Evolutionary conservation across 1,139 yeast species (phyloP), one percentile per base, ranked within the genome.

Genomic region (Sugiyamaella grinbergsii): DNA sequence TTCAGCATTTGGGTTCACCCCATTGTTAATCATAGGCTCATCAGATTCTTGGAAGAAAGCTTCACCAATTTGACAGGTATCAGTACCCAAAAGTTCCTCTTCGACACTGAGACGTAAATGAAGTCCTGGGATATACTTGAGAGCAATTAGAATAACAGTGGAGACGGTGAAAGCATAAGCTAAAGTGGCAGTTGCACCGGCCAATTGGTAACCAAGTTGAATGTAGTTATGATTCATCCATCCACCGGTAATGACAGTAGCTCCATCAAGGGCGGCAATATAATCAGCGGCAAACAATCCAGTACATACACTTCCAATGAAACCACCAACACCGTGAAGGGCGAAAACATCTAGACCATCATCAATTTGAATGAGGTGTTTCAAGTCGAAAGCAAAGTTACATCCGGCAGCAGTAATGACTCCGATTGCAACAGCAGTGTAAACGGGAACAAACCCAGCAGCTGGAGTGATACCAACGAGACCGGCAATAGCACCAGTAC

Each of bases 281-380:
- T 91, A 90, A 73, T 90, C 94, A 49, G 96, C 95, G 31, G 97
- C 96, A 67, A 91, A 91, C 57, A 91, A 75, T 63, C 96, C 97
- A 37, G 98, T 91, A 71, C 87, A 70, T 24, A 85, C 73, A 29
- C 89, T 82, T 47, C 98, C 98, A 58, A 80, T 75, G 62, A 85
- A 81, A 49, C 97, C 98, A 67, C 98, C 98, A 58, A 91, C 82
- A 60, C 96, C 97, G 70, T 91, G 98, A 55, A 89, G 74, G 23
- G 97, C 90, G 73, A 87, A 91, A 49, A 89, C 96, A 71, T 91
- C 97, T 76, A 91, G 78, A 76, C 97, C 97, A 66, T 91, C 98
- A 69, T 93, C 98, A 62, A 91, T 89, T 53, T 77, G 78, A 57
- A 93, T 68, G 50, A 82, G 45, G 61, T 75, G 72, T 76, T 91